These are phyloP conservation scores for Auricularia heimuer DNA, from an alignment of 768 basidiomycete genomes.

Conservation along the genomic window DNA sequence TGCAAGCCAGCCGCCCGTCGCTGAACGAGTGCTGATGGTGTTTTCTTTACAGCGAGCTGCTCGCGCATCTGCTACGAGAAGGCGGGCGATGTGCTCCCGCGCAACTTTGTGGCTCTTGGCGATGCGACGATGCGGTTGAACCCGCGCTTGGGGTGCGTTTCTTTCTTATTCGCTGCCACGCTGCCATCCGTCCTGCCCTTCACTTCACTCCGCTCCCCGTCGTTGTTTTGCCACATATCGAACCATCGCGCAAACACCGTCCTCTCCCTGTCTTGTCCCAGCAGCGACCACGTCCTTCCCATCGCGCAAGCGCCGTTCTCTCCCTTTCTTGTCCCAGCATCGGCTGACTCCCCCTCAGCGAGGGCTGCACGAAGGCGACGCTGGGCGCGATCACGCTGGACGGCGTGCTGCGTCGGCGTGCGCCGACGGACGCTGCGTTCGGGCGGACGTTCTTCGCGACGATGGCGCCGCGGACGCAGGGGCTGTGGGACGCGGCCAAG, in stretches of 20 bases:
- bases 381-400: constrained; percentile 15
- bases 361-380: constrained; percentile 16
- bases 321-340: neutral
- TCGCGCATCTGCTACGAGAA: constrained; percentile 20
- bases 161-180: no score
- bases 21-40: neutral
- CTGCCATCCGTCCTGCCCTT: no score
- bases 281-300: no score
- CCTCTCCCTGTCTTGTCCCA: neutral
- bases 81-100: constrained; percentile 17
- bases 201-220: no score
- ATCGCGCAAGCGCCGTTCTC: neutral
- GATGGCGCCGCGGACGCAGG: neutral
- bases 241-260: neutral
- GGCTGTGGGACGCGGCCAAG: neutral
- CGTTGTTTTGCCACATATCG: neutral
- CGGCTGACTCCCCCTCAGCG: constrained; percentile 1
- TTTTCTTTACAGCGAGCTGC: constrained; percentile 14
- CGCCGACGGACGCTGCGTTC: neutral
- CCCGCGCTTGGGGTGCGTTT: constrained; percentile 13
- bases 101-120: constrained; percentile 27
- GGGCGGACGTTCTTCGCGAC: neutral
- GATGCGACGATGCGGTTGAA: constrained; percentile 25
- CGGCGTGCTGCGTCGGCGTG: constrained; percentile 4
- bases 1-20: no score